Conservation (phyloP, 1,284 basidiomycete genomes). For the Fomitopsis schrenkii region DNA sequence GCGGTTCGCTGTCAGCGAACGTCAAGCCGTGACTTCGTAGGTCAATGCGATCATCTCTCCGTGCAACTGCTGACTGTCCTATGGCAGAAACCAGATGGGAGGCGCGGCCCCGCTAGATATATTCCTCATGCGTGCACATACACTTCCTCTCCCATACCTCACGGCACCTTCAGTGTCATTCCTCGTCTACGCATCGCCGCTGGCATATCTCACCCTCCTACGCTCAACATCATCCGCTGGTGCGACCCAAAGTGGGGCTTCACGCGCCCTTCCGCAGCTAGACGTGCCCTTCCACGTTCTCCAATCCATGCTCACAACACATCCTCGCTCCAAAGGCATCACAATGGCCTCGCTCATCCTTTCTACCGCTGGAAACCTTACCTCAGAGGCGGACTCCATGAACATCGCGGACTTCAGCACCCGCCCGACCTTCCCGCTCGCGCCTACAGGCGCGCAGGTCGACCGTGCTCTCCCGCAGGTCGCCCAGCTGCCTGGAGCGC, state of each 20-base stretch:
- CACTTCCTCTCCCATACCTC: conserved; percentile 66
- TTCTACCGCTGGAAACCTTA: conserved; percentile 26
- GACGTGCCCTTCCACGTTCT: conserved; percentile 53
- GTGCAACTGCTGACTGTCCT: background rate
- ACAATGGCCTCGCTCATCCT: conserved; percentile 57
- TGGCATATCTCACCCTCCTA: conserved; percentile 59
- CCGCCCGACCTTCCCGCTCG: conserved; percentile 34
- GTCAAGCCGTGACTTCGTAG: conserved; percentile 47
- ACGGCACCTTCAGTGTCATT: conserved; percentile 65
- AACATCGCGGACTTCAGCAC: conserved; percentile 22
- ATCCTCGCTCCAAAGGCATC: conserved; percentile 38
- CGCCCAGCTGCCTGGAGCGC: conserved; percentile 22
- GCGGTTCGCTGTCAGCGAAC: conserved; percentile 50
- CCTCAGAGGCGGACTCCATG: conserved; percentile 15
- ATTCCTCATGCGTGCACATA: conserved; percentile 57
- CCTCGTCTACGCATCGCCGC: conserved; percentile 63
- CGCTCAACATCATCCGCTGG: conserved; percentile 28
- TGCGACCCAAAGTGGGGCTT: background rate
- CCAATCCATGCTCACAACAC: conserved; percentile 39
- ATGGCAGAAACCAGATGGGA: conserved; percentile 2
- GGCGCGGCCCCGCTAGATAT: conserved; percentile 55
- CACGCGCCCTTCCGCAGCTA: conserved; percentile 21
- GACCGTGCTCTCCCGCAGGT: conserved; percentile 49
- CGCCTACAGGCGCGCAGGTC: conserved; percentile 36
- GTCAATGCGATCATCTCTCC: conserved; percentile 17